Evolutionary conservation across 768 basidiomycete species (phyloP), one percentile per base, ranked within the genome.

Genomic region (Pleurotus djamor): DNA sequence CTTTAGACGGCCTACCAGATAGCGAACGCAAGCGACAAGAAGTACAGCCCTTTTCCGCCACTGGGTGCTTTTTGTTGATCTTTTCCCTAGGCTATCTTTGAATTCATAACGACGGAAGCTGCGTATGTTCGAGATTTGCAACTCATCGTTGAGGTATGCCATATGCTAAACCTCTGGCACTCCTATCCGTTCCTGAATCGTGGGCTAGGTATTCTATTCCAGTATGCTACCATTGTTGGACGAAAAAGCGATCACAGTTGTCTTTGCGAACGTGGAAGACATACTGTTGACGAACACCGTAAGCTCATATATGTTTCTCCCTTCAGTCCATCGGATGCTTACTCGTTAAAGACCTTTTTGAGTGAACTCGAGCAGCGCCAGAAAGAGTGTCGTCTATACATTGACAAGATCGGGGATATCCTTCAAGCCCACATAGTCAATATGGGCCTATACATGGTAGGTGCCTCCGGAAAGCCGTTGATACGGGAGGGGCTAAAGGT

Each of bases 191-290:
- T n/a, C n/a, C n/a, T n/a, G n/a, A n/a, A n/a, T n/a, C n/a, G n/a
- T n/a, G n/a, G n/a, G n/a, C 8, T 60, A 96, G 92, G 81, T 89
- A 12, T 98, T 97, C 74, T 96, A 95, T 72, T 86, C 89, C 0
- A 86, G 84, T 60, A 75, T 98, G 73, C 73, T 95, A 48, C 75
- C 82, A 0, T 68, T 91, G 13, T 76, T 98, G 5, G 89, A 91
- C 3, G 76, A 79, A 59, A 92, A 92, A 67, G 91, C 92, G 4
- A 81, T 88, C 16, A 87, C 83, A 2, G 89, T 88, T 48, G 85
- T 98, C 14, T 98, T 98, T 66, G 91, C 91, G 4, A 98, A 98
- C 65, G 80, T 98, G 21, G 96, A 98, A 68, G 96, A 98, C 65
- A 87, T 98, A 51, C 76, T 98, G 3, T 72, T 98, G 34, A 89